These are phyloP conservation scores for Hyaloperonospora arabidopsidis DNA, from an alignment of 352 stramenopile genomes.

Conservation along the genomic window DNA sequence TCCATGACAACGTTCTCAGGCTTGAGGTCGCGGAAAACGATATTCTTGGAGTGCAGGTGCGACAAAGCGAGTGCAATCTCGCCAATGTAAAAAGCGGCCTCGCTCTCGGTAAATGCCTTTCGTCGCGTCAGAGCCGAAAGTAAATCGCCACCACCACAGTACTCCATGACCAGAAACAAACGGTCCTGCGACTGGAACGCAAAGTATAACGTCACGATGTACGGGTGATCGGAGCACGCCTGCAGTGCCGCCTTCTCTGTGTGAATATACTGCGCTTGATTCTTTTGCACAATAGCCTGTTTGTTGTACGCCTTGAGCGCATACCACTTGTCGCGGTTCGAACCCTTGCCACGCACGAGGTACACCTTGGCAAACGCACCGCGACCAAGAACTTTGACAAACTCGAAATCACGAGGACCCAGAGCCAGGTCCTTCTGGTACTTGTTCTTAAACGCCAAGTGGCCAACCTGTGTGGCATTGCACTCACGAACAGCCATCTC, in stretches of 20 bases:
- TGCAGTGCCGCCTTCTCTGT: slow-evolving; percentile 78
- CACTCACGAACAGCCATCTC: slow-evolving; percentile 37
- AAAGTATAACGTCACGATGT: slow-evolving; percentile 80
- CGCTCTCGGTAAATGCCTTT: slow-evolving; percentile 71
- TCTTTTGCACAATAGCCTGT: slow-evolving; percentile 83
- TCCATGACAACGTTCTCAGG: slow-evolving; percentile 85
- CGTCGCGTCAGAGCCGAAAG: slow-evolving; percentile 67
- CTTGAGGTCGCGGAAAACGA: slow-evolving; percentile 84
- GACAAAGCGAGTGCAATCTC: slow-evolving; percentile 75
- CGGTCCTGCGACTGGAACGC: slow-evolving; percentile 81
- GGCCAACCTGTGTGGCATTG: slow-evolving; percentile 67
- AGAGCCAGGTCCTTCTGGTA: slow-evolving; percentile 81
- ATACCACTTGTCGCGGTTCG: slow-evolving; percentile 83
- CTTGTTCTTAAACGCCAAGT: slow-evolving; percentile 87
- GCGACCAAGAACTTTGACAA: slow-evolving; percentile 77
- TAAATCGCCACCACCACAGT: slow-evolving; percentile 73
- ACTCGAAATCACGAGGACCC: slow-evolving; percentile 79
- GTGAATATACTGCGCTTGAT: slow-evolving; percentile 83
- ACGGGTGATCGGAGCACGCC: slow-evolving; percentile 79
- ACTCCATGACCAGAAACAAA: slow-evolving; percentile 83
- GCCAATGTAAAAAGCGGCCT: slow-evolving; percentile 81
- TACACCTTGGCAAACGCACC: slow-evolving; percentile 83
- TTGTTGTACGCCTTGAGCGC: slow-evolving; percentile 86
- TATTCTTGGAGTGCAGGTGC: slow-evolving; percentile 82
- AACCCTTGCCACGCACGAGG: slow-evolving; percentile 73